Evolutionary conservation across 371 early-diverging fungal species (phyloP), one percentile per base, ranked within the genome.

Genomic region (Entomophthora muscae): DNA sequence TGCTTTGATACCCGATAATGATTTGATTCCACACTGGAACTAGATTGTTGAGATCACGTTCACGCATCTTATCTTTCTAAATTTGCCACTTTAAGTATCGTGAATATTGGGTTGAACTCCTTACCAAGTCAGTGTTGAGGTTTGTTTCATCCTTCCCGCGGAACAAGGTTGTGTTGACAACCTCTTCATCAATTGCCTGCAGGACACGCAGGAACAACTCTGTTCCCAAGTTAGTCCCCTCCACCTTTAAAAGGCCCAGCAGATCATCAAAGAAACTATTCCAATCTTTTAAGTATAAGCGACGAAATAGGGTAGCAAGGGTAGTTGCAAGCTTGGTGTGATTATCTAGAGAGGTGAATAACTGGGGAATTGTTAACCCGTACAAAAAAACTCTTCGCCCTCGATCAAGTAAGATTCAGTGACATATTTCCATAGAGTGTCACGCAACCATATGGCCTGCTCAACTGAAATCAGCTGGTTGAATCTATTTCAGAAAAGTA

Each of bases 1-100:
- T 66, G 2, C 66, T 67, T 66, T 78, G 75, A 66, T 78, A 83
- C 52, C 81, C 79, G 52, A 75, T 70, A 64, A 79, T 64, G 33
- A 84, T 70, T 53, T 83, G 81, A 57, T 86, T 84, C 94, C 94
- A 95, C 17, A 77, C 78, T 3, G 82, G 75, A 1, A 89, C 82
- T 64, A 96, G 74, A 13, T 74, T 66, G 30, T 81, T 82, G 58
- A 93, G 82, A 63, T 90, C 89, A 26, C 82, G 79, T 65, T 86
- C 79, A 33, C 97, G 82, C 95, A 96, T 94, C 2, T 77, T 75
- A 68, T 96, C 97, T 72, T 96, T 96, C 71, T 71, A 66, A 32
- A n/a, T n/a, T n/a, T n/a, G n/a, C n/a, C n/a, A n/a, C n/a, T n/a
- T n/a, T n/a, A n/a, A n/a, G n/a, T n/a, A n/a, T n/a, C n/a, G n/a